These are phyloP conservation scores for Cercophora sp. DNA, from an alignment of 495 filamentous ascomycete genomes.

Conservation along the genomic window DNA sequence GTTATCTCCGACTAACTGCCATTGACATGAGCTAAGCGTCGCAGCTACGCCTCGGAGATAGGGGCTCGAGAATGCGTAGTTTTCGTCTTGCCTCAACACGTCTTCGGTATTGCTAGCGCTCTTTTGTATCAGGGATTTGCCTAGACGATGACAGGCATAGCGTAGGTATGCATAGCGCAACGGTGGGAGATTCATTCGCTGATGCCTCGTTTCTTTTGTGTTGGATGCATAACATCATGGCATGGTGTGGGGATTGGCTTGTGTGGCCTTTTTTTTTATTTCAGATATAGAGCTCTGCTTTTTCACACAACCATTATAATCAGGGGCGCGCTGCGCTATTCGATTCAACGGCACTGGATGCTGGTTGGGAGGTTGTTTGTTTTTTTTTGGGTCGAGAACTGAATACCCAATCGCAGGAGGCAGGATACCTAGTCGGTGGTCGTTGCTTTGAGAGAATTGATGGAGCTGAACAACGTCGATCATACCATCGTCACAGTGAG, in stretches of 20 bases:
- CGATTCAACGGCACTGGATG: slow-evolving; percentile 2
- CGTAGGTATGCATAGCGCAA: neutral
- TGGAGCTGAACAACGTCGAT: no score
- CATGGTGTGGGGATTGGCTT: slow-evolving; percentile 1
- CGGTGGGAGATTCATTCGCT: neutral
- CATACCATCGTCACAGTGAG: no score
- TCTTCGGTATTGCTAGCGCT: neutral
- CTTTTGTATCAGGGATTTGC: neutral
- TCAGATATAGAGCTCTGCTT: neutral
- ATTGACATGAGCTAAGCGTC: neutral
- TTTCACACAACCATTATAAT: no score
- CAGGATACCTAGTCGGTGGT: no score
- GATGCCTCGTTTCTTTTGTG: neutral
- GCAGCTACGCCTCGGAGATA: slow-evolving; percentile 47
- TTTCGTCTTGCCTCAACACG: slow-evolving; percentile 6
- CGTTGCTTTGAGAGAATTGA: no score
- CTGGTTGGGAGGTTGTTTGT: neutral
- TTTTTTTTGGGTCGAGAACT: neutral
- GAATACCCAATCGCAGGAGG: slow-evolving; percentile 11
- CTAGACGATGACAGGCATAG: neutral
- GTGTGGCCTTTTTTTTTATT: neutral
- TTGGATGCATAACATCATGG: neutral
- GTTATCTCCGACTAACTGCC: slow-evolving; percentile 4
- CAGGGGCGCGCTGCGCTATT: no score
- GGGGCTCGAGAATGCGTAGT: slow-evolving; percentile 29